Evolutionary conservation across 192 early-diverging fungal genomes (phyloP).

Genomic region (Chytriomyces sp.): DNA sequence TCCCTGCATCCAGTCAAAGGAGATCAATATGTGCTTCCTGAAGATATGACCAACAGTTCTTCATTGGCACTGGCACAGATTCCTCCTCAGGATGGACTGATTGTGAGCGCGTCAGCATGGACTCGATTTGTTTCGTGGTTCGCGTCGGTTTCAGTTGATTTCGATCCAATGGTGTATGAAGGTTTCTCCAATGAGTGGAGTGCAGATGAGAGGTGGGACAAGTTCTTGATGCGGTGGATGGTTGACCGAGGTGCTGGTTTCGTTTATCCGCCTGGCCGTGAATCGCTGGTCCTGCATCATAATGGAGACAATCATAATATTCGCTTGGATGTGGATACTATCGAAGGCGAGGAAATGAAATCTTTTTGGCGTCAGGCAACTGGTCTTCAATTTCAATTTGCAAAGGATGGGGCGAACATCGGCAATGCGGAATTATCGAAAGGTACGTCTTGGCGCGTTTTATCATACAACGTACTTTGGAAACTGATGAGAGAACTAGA

Average conservation of each 20-base stretch:
- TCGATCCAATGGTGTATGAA: constrained; percentile 24
- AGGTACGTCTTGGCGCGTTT: background rate
- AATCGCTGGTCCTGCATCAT: background rate
- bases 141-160: constrained; percentile 3
- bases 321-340: background rate
- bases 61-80: background rate
- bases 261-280: background rate
- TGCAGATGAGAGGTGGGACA: background rate
- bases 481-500: background rate
- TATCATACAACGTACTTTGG: background rate
- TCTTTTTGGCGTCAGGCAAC: background rate
- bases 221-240: constrained; percentile 26
- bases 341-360: background rate
- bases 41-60: background rate
- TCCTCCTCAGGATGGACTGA: constrained; percentile 22
- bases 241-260: constrained; percentile 18
- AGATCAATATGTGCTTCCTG: background rate
- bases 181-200: constrained; percentile 12
- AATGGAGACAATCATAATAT: background rate
- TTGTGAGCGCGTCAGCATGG: constrained; percentile 11
- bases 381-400: background rate
- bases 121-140: constrained; percentile 31
- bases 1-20: constrained; percentile 8
- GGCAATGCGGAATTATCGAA: background rate
- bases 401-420: background rate